Conservation (phyloP, 805 yeast species). For the Yamadazyma paraphyllophila region DNA sequence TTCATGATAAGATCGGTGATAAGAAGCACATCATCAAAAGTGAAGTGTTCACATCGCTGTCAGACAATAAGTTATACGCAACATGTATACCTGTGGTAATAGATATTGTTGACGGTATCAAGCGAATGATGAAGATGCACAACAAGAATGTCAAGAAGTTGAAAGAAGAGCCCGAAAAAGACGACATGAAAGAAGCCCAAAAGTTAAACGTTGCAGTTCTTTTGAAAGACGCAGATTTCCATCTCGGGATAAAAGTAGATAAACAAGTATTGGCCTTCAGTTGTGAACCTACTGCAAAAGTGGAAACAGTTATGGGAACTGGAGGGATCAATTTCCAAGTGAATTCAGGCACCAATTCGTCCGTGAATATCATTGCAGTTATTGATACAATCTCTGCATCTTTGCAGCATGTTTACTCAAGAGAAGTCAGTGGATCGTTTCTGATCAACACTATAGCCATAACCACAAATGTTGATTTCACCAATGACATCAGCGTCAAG, state of each 20-base stretch:
- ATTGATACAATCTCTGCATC: conserved; percentile 63
- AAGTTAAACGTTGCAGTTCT: conserved; percentile 26
- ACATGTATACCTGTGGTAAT: conserved; percentile 74
- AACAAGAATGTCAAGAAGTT: not conserved
- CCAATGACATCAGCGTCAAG: conserved; percentile 39
- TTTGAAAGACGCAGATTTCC: conserved; percentile 57
- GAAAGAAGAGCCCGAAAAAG: not conserved
- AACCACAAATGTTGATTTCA: conserved; percentile 47
- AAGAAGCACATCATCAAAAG: conserved; percentile 47
- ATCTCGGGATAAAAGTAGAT: conserved; percentile 61
- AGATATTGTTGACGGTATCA: conserved; percentile 54
- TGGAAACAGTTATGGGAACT: conserved; percentile 78
- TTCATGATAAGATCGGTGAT: conserved; percentile 29
- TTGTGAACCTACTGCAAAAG: conserved; percentile 93
- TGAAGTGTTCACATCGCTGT: conserved; percentile 62
- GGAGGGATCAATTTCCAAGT: conserved; percentile 63
- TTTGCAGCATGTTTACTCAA: conserved; percentile 85
- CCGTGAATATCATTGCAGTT: conserved; percentile 43
- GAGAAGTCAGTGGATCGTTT: conserved; percentile 81
- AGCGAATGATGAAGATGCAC: conserved; percentile 40
- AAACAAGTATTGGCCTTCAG: conserved; percentile 75
- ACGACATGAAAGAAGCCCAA: not conserved
- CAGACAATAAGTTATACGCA: conserved; percentile 69
- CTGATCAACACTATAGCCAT: conserved; percentile 44
- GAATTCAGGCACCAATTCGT: conserved; percentile 46